Evolutionary conservation across 495 filamentous ascomycete genomes (phyloP), one percentile per base, ranked within the genome.

Genomic region (Lophium mytilinum): DNA sequence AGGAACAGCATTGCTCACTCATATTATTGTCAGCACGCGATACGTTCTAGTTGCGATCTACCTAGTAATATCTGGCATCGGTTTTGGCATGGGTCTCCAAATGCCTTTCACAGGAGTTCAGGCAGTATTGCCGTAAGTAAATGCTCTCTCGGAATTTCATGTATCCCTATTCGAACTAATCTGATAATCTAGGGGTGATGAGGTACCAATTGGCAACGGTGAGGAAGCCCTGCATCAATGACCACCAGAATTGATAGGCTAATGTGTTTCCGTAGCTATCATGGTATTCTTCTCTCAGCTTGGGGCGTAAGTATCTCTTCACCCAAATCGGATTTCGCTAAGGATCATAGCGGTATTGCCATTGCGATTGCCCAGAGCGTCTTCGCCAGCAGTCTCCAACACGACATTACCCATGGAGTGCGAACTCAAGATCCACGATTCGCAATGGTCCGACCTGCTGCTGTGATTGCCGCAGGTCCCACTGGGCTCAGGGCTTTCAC

Each of bases 281-380:
- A 17, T 17, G 15, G 41, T 45, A 6, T 45, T 45, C 15, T 45
- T 17, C 41, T 8, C 14, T 6, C 41, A 45, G 19, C 41, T 45
- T 45, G 41, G 41, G 6, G 41, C 9, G 41, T 45, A 45, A 11
- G 41, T 45, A 9, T 62, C 19, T 30, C 47, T 8, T 43, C 62
- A 1, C 55, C 61, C 18, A n/a, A n/a, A n/a, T n/a, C n/a, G n/a
- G n/a, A n/a, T n/a, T n/a, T 53, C 53, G 5, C 53, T 70, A 1
- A 67, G 61, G 61, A 9, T 9, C 8, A 17, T 6, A 45, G 66
- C 46, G 64, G 63, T 9, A 41, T 69, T 50, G 35, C 41, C 46
- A 51, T 69, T 9, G 39, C 47, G n/a, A 56, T 62, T 14, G 67
- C 60, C 0, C 63, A 69, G 47, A 66, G 61, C 46, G 50, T 69